Evolutionary conservation across 2,329 filamentous ascomycete species (phyloP), one percentile per base, ranked within the genome.

Genomic region (Hypoxylon sp.): DNA sequence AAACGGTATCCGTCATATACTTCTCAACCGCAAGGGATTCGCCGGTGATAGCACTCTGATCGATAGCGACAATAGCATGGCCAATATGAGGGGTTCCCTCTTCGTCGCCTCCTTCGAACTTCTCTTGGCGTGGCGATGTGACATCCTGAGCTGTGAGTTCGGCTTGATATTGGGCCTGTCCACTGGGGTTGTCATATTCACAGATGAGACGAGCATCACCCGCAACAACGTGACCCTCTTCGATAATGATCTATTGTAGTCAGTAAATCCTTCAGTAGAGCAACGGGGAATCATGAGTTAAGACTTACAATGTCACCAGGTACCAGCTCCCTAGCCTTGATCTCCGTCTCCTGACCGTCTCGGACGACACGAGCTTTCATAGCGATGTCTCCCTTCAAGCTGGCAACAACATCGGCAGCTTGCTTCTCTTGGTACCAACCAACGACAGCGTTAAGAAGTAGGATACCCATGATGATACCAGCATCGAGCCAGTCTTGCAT

Each of bases 381-480:
- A 73, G 89, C 89, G 75, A 91, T 91, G 74, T 91, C 89, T 82
- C 89, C 89, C 82, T 91, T 91, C 68, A 91, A 79, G 65, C 81
- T 85, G 58, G 89, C 89, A 72, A 90, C 88, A 74, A 91, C 88
- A 78, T 91, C 89, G 74, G 89, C 89, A 73, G 89, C 89, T 79
- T 91, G 88, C 82, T 91, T 91, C 78, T 91, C 89, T 77, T 91
- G 89, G 78, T 91, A 91, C 88, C 88, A 91, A 84, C 89, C 89
- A 78, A 91, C 89, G 63, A 87, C 77, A 69, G 89, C 89, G 81
- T 91, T 91, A 65, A 91, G 85, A 74, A 90, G 68, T 56, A 91
- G 80, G 77, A 91, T 91, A 84, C 85, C 89, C 72, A 89, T 87
- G 74, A 91, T 91, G 76, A 91, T 89, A 85, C 88, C 89, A 65